phyloP scores from a whole-genome alignment of 2,329 filamentous ascomycete genomes.

The Cercospora sp. region DNA sequence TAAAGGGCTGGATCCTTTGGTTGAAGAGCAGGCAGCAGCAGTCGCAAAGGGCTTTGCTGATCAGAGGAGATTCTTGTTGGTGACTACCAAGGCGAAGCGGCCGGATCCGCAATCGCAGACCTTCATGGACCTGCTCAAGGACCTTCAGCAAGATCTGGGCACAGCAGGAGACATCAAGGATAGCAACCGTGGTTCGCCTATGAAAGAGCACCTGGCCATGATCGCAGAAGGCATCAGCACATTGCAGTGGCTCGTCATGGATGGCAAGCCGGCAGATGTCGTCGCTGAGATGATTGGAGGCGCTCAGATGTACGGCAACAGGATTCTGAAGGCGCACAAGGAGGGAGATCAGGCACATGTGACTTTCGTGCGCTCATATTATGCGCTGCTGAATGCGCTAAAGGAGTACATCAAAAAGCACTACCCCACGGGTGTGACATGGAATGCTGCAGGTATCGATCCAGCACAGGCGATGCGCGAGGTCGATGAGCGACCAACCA shows the following conservation, averaged over 20 bases:
- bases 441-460: conserved; percentile 78
- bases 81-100: conserved; percentile 89
- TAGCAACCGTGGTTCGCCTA: conserved; percentile 69
- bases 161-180: conserved; percentile 80
- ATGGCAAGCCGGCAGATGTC: conserved; percentile 79
- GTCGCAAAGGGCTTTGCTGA: conserved; percentile 71
- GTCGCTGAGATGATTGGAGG: conserved; percentile 80
- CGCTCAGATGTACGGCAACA: conserved; percentile 92
- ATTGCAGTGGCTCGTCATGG: conserved; percentile 85
- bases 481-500: conserved; percentile 44
- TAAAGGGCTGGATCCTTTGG: conserved; percentile 67
- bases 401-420: conserved; percentile 81
- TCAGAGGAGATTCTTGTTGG: conserved; percentile 82
- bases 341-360: conserved; percentile 77
- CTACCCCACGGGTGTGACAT: conserved; percentile 75
- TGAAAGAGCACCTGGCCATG: conserved; percentile 80
- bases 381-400: conserved; percentile 82
- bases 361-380: conserved; percentile 91
- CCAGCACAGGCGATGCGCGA: conserved; percentile 68
- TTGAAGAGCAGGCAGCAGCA: conserved; percentile 66
- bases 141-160: conserved; percentile 79
- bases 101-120: conserved; percentile 70
- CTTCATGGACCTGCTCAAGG: conserved; percentile 78
- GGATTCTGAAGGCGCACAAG: conserved; percentile 87
- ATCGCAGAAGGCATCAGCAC: conserved; percentile 88